phyloP scores from a whole-genome alignment of 179 eudicot genomes.

The Beta lomatogona region DNA sequence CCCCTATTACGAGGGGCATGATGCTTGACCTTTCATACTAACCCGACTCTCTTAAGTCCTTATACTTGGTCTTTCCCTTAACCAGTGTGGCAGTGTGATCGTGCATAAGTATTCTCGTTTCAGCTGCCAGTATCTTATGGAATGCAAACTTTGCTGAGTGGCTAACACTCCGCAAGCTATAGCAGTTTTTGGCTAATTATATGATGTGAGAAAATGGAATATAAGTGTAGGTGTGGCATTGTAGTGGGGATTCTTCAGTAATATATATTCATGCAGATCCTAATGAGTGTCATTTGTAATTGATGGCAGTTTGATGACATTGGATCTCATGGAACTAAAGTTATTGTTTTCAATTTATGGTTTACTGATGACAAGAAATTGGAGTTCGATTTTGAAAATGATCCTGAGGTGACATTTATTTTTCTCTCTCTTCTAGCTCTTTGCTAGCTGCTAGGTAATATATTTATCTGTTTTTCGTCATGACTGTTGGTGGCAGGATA shows the following conservation, averaged over 20 bases:
- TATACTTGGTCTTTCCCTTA: neutral
- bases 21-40: neutral
- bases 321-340: slow-evolving; percentile 73
- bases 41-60: neutral
- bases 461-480: neutral
- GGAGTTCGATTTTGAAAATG: slow-evolving; percentile 79
- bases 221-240: neutral
- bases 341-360: slow-evolving; percentile 82
- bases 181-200: neutral
- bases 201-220: neutral
- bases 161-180: neutral
- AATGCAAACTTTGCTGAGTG: neutral
- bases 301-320: slow-evolving; percentile 68
- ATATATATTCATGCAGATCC: neutral
- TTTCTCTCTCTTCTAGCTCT: slow-evolving; percentile 13
- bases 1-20: neutral
- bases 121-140: neutral
- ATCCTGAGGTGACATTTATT: slow-evolving; percentile 53
- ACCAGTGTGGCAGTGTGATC: too few species aligned
- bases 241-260: neutral
- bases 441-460: neutral
- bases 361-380: slow-evolving; percentile 53
- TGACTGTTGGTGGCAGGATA: slow-evolving; percentile 8
- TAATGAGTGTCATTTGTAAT: slow-evolving; percentile 12
- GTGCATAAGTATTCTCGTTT: neutral